Percentiles rank a stretch among this genome's conserved stretches.
Conservation (phyloP, 441 rosid genomes). For the Jatropha podagrica region DNA sequence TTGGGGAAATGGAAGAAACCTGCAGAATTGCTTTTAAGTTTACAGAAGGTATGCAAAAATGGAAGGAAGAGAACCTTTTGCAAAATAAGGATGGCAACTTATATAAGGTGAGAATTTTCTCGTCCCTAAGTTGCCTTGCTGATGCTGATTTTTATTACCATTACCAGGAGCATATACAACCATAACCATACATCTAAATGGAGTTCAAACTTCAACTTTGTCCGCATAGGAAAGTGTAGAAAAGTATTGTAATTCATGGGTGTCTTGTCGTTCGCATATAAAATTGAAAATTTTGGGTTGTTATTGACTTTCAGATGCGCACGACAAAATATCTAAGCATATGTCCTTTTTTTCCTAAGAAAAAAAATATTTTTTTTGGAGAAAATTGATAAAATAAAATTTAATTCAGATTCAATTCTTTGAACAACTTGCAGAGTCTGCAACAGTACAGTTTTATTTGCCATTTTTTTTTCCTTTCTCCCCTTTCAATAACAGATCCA, state of each 20-base stretch:
- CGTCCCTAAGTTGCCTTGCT: not conserved
- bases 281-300: not conserved
- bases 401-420: too few species aligned
- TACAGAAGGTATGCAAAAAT: constrained; percentile 16
- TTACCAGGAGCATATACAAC: too few species aligned
- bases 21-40: constrained; percentile 15
- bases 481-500: too few species aligned
- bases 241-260: not conserved
- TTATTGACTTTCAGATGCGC: constrained; percentile 9
- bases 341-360: too few species aligned
- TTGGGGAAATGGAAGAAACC: constrained; percentile 18
- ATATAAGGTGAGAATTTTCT: not conserved
- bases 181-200: too few species aligned
- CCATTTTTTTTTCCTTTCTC: too few species aligned
- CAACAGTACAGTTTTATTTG: too few species aligned
- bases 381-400: not conserved
- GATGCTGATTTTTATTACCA: not conserved
- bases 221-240: not conserved
- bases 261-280: not conserved
- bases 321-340: not conserved
- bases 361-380: not conserved
- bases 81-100: not conserved
- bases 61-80: constrained; percentile 10
- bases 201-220: not conserved
- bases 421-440: too few species aligned